A percentile compares a stretch with the other conserved stretches of the same genome.
phyloP scores from a whole-genome alignment of 257 asterid species.

The Anisodus tanguticus region DNA sequence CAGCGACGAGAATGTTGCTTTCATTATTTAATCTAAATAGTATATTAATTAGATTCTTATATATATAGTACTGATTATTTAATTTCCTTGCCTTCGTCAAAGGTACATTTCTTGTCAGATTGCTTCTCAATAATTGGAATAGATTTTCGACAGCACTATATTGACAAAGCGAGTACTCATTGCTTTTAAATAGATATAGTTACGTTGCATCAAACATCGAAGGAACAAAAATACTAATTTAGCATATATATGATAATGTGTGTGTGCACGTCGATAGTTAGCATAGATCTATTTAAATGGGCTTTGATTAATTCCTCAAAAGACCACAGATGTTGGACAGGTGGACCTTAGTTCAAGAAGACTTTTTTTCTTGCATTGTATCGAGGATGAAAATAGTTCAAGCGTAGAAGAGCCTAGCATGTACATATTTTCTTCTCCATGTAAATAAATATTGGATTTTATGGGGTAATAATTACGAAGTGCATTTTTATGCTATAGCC shows the following conservation, averaged over 20 bases:
- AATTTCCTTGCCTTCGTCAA: neutral
- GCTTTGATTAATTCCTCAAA: neutral
- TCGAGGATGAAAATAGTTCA: neutral
- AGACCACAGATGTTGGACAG: neutral
- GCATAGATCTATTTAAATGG: neutral
- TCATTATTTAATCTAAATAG: neutral
- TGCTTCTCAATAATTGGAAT: neutral
- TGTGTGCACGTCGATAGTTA: neutral
- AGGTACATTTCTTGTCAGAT: neutral
- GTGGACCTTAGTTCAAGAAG: neutral
- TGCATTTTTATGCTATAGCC: neutral
- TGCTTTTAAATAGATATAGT: neutral
- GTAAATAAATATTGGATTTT: too few species aligned
- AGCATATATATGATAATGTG: neutral
- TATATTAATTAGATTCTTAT: neutral
- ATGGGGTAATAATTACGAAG: neutral
- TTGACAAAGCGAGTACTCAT: neutral
- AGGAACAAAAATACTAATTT: neutral
- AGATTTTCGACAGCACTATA: neutral
- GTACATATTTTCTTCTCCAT: neutral
- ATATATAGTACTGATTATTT: neutral
- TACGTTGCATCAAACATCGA: neutral
- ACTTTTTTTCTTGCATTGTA: neutral
- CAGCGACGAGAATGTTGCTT: too few species aligned
- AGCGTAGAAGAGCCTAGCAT: neutral